phyloP scores from a whole-genome alignment of 1,284 basidiomycete species.

The Ganoderma meredithae region DNA sequence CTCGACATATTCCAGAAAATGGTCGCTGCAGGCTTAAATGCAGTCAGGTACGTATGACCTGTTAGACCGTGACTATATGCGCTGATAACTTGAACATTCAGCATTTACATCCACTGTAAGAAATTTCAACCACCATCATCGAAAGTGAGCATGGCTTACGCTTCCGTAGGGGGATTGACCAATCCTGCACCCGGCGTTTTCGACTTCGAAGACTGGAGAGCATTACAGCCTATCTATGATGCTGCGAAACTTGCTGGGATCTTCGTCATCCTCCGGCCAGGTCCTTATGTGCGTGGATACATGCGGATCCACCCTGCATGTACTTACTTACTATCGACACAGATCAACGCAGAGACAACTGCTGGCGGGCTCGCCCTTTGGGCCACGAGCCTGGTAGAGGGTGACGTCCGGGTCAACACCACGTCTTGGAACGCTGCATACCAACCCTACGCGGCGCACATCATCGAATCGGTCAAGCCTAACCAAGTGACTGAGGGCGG shows the following conservation, averaged over 20 bases:
- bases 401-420: conserved; percentile 72
- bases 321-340: conserved; percentile 42
- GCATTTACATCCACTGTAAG: conserved; percentile 72
- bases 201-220: conserved; percentile 75
- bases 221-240: conserved; percentile 67
- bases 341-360: conserved; percentile 85
- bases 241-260: conserved; percentile 53
- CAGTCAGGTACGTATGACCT: conserved; percentile 47
- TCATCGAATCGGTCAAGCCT: conserved; percentile 65
- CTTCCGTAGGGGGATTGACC: conserved; percentile 57
- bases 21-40: conserved; percentile 84
- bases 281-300: conserved; percentile 27
- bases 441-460: conserved; percentile 71
- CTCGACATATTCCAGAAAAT: conserved; percentile 84
- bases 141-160: neutral
- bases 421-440: conserved; percentile 74
- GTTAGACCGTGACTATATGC: neutral
- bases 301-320: too few species aligned
- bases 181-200: conserved; percentile 78
- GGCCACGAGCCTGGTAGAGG: conserved; percentile 73
- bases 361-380: conserved; percentile 84
- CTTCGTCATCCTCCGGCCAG: conserved; percentile 56
- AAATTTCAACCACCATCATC: neutral
- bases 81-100: conserved; percentile 33
- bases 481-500: conserved; percentile 77